These are phyloP conservation scores for Medicago arabica DNA, from an alignment of 306 rosid species.

Conservation along the genomic window DNA sequence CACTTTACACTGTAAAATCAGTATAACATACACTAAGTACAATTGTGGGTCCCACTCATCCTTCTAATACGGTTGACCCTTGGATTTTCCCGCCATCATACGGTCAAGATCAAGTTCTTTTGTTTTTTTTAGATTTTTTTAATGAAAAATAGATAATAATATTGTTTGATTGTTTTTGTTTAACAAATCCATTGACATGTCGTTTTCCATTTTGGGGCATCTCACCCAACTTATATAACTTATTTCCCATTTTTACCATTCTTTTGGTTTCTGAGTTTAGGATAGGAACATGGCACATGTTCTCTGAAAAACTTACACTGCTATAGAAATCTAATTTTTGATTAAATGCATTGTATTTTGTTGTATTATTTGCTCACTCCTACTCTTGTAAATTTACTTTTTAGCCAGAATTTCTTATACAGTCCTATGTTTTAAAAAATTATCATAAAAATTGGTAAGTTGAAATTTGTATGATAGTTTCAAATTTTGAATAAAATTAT, in stretches of 20 bases:
- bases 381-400: neutral
- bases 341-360: neutral
- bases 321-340: neutral
- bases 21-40: neutral
- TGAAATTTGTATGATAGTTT: no score
- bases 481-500: no score
- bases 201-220: constrained; percentile 35
- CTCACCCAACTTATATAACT: constrained; percentile 16
- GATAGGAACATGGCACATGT: constrained; percentile 10
- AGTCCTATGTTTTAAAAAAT: no score
- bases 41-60: constrained; percentile 18
- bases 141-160: neutral
- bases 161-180: constrained; percentile 29
- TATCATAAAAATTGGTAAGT: no score
- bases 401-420: no score
- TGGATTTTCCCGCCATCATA: constrained; percentile 2
- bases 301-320: constrained; percentile 22
- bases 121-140: neutral
- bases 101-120: constrained; percentile 8
- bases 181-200: constrained; percentile 37
- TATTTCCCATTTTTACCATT: constrained; percentile 36
- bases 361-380: neutral
- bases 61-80: neutral
- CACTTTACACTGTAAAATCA: constrained; percentile 25
- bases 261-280: neutral